Evolutionary conservation across 1,284 basidiomycete species (phyloP), one percentile per base, ranked within the genome.

Genomic region (Cutaneotrichosporon mucoides): DNA sequence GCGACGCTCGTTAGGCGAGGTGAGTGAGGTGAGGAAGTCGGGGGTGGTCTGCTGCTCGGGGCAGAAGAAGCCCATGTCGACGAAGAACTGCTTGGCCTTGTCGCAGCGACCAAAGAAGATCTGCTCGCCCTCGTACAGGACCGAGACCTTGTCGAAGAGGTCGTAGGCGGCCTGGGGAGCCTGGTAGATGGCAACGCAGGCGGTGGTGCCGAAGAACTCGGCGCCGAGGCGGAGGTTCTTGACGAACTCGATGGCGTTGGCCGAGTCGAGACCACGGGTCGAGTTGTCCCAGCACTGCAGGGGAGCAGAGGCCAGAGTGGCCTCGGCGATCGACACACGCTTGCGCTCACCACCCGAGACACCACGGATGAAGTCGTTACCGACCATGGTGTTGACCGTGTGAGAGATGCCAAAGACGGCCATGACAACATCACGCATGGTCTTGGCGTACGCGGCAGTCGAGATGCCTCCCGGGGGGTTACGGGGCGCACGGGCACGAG

Each of bases 101-200:
- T 76, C 75, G 1, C 85, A 82, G 6, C 85, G 84, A 5, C 92
- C 92, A 72, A 86, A 91, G 82, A 86, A 94, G 43, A 90, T 88
- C 72, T 90, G 86, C 57, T 85, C 86, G 9, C 92, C 92, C 73
- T 90, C 81, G 76, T 91, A 86, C 55, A 95, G 80, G 24, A 95
- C 84, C 63, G 82, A 82, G 43, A 87, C 84, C 71, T 89, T 88
- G 79, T 88, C 85, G 61, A 89, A 89, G 51, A 73, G 64, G 53
- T 82, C 80, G 66, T 80, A 81, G 3, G 81, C 80, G 12, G 78
- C 73, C 62, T 82, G 80, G 36, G 81, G 79, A 3, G 80, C 77
- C 68, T 81, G 81, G 65, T 82, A 82, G 64, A 82, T 77, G 68
- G 79, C 76, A 34, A 80, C 75, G 12, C 67, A 68, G 2, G 75